Evolutionary conservation across 495 filamentous ascomycete species (phyloP).

Genomic region (Durotheca rogersii): DNA sequence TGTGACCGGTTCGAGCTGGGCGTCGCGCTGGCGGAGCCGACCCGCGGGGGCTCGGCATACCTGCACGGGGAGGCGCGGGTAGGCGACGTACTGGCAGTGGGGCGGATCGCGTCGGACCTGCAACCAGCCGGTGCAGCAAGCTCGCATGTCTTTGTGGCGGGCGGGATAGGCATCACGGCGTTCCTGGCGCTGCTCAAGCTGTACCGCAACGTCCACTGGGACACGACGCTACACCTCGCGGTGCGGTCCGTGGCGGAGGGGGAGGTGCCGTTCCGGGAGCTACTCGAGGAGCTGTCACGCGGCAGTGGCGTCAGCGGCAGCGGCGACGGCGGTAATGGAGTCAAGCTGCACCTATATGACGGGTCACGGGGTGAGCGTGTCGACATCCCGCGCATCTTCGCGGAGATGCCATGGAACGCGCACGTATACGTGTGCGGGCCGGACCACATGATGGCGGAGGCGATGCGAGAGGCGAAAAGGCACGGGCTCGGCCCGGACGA

Average conservation of each 20-base stretch:
- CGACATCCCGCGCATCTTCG: slow-evolving; percentile 46
- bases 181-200: slow-evolving; percentile 43
- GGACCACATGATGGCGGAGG: slow-evolving; percentile 50
- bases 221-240: slow-evolving; percentile 49
- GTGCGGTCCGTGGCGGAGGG: slow-evolving; percentile 43
- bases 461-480: slow-evolving; percentile 36
- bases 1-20: slow-evolving; percentile 47
- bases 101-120: slow-evolving; percentile 44
- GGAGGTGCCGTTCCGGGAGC: slow-evolving; percentile 49
- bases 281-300: slow-evolving; percentile 38
- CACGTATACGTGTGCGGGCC: slow-evolving; percentile 59
- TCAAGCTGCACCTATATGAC: slow-evolving; percentile 51
- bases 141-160: slow-evolving; percentile 54
- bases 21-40: slow-evolving; percentile 45
- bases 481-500: slow-evolving; percentile 45
- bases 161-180: slow-evolving; percentile 56
- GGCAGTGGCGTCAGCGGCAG: too few species aligned
- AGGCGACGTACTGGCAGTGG: slow-evolving; percentile 52
- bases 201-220: slow-evolving; percentile 45
- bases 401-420: slow-evolving; percentile 45
- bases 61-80: slow-evolving; percentile 39
- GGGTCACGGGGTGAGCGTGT: slow-evolving; percentile 48
- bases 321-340: too few species aligned
- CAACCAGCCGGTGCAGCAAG: slow-evolving; percentile 37
- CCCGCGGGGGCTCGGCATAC: slow-evolving; percentile 51